Evolutionary conservation across 2,329 filamentous ascomycete species (phyloP), one percentile per base, ranked within the genome.

Genomic region (Cladophialophora chaetospira): DNA sequence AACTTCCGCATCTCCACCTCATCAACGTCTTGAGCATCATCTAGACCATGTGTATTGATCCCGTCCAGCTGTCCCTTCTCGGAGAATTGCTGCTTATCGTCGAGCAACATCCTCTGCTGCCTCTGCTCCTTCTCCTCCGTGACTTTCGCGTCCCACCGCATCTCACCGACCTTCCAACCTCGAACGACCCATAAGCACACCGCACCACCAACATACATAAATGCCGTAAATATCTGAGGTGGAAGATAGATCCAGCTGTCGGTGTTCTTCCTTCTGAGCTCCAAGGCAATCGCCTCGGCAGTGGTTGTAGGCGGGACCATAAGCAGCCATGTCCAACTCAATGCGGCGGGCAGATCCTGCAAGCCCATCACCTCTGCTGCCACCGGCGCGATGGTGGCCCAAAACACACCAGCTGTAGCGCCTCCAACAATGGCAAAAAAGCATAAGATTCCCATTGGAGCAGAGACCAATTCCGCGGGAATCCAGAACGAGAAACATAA

Each of bases 401-500:
- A 87, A 69, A 82, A 86, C 0, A 81, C 85, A 0, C 85, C 84
- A 2, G 81, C 79, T 1, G 86, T 77, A 1, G 75, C 75, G 2
- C 85, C 85, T 1, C 79, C 79, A 4, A 86, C 64, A 19, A 87
- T 67, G 1, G 82, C 77, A 66, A 85, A 87, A 68, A 85, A 80
- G 23, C 80, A 74, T 13, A 87, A 71, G 0, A 85, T 76, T 1
- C 78, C 82, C 56, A 63, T 62, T 3, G 58, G 53, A n/a, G 53
- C 40, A 1, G 62, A 29, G 68, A 82, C 85, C 47, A 72, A 79
- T 58, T 79, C 77, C 0, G 84, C 80, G 45, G 81, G 82, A 31
- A 81, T 79, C 85, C 85, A 88, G 28, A 88, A 77, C 0, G 82
- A 74, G 19, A 88, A 75, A 51, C 78, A 80, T 63, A 86, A 80